Evolutionary conservation across 495 filamentous ascomycete genomes (phyloP), one percentile per base, ranked within the genome.

Genomic region (Cercophora scortea): DNA sequence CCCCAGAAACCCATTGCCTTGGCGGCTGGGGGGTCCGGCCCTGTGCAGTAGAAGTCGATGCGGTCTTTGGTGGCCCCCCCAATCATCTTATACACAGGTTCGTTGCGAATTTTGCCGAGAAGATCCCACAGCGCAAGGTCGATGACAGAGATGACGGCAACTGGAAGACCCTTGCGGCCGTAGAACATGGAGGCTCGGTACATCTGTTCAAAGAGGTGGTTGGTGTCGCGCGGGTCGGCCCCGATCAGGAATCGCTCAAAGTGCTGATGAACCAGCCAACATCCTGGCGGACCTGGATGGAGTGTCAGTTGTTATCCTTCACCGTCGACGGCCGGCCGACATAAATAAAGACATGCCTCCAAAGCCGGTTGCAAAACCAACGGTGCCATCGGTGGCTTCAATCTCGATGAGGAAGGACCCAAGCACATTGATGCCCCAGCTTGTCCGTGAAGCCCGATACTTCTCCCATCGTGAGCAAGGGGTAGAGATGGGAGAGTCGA

Each of bases 181-280:
- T 96, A 95, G 77, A 94, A 96, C 85, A 94, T 92, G 38, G 88
- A 91, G 10, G 79, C 89, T 34, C 89, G 84, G 72, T 95, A 96
- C 90, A 96, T 95, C 68, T 93, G 88, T 68, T 96, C 90, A 66
- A 93, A 95, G 5, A 95, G 74, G 55, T 85, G 78, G 65, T 92
- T 95, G 48, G 86, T 90, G 61, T 95, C 86, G 45, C 90, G 81
- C 1, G 90, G 90, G 66, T 96, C 90, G 49, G 85, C 82, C 42
- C 90, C 90, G 56, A 94, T 82, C 55, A 96, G 71, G 76, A 95
- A 96, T 47, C 90, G 79, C 67, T 90, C 83, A 64, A 96, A 93
- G 68, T 96, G 90, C 66, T 93, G 85, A 54, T 89, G 83, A 43
- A 89, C 84, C 44, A 96, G 79, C 90, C 90, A 96, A 71, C 90